Conservation (phyloP, 345 rosid genomes). For the Hibiscus syriacus region DNA sequence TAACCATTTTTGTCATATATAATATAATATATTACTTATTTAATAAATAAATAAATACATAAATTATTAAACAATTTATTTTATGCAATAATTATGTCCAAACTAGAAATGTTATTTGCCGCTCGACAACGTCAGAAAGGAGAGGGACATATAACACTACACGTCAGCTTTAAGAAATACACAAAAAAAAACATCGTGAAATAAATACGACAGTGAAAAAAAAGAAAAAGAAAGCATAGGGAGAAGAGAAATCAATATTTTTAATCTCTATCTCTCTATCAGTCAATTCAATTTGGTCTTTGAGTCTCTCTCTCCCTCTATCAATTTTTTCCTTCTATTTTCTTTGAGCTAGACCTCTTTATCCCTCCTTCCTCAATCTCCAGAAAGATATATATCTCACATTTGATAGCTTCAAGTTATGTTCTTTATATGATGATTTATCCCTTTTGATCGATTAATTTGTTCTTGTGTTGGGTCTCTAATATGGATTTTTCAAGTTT, state of each 20-base stretch:
- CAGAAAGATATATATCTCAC: not conserved
- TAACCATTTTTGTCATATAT: too few relatives aligned
- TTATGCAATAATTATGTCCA: too few relatives aligned
- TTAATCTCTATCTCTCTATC: not conserved
- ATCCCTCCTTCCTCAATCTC: not conserved
- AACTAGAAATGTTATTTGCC: not conserved
- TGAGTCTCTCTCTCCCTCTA: too few relatives aligned
- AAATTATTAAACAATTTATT: too few relatives aligned
- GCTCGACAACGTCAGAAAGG: not conserved
- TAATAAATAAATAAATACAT: too few relatives aligned
- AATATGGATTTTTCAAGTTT: slow-evolving; percentile 2
- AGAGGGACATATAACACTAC: not conserved
- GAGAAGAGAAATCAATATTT: not conserved
- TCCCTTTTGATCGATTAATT: not conserved
- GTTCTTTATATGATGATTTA: not conserved
- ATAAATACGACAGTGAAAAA: not conserved
- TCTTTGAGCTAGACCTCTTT: not conserved
- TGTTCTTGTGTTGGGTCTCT: not conserved
- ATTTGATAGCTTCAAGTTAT: not conserved
- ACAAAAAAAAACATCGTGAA: not conserved
- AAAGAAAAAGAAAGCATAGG: not conserved
- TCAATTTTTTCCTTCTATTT: not conserved
- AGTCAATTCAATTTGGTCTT: too few relatives aligned
- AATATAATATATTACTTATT: too few relatives aligned
- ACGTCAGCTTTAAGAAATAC: not conserved